Evolutionary conservation across 768 basidiomycete genomes (phyloP), one percentile per base, ranked within the genome.

Genomic region (Mycena kentingensis): DNA sequence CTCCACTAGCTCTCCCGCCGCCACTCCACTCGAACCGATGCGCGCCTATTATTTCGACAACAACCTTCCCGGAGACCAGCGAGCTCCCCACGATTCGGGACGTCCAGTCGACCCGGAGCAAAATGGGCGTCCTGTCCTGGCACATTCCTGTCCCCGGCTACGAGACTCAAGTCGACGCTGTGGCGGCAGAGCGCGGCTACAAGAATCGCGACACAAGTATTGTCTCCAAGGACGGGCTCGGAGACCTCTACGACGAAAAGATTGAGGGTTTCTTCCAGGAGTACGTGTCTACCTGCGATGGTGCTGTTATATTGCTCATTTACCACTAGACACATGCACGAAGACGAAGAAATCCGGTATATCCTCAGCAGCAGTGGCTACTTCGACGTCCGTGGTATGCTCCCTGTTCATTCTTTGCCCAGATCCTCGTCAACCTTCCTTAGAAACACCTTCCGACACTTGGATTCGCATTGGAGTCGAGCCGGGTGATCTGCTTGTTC

Each of bases 391-490:
- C 31, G 31, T 32, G 31, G 31, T 32, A 16, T 16, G 31, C 31
- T 32, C 16, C 10, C 31, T 8, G 15, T 34, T 15, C 6, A 32
- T 44, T 41, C 16, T 16, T 8, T 16, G 28, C 5, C 29, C 11
- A 32, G 10, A 32, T 16, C 8, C 31, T 32, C 31, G 16, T 32
- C 16, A 8, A 16, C 31, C 46, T 18, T 38, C 25, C 25, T 18
- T 61, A 90, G 88, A 90, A 65, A 72, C 78, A 12, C 73, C 80
- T 0, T 75, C 80, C 2, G 80, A 91, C 54, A 68, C 71, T 8
- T 96, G 94, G 94, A 86, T 96, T 59, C 81, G 93, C 50, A 75
- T 93, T 29, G 81, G 81, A 8, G 73, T 94, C 16, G 73, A 75
- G 11, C 79, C 85, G 8, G 90, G 92, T 2, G 94, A 96, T 64